Conservation (phyloP, 257 asterid species). For the Solanum paucissectum region DNA sequence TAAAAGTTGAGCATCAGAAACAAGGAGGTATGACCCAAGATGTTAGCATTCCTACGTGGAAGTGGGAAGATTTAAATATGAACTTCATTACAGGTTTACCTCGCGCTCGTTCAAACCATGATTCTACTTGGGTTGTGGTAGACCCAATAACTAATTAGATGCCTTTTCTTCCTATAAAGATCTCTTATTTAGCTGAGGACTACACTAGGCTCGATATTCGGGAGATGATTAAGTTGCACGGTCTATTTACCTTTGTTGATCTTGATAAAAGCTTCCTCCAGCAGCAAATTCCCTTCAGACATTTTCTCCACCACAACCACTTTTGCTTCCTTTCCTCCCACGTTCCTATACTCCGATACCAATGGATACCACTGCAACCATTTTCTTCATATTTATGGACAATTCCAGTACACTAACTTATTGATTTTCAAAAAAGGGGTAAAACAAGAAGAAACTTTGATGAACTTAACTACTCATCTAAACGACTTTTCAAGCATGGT, state of each 20-base stretch:
- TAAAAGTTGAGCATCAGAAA: no score
- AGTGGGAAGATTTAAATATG: no score
- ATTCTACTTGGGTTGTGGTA: no score
- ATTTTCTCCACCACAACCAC: constrained; percentile 4
- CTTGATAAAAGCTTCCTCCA: constrained; percentile 28
- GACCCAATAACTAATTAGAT: no score
- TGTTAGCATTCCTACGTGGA: no score
- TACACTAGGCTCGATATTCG: no score
- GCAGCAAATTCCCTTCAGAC: constrained; percentile 5
- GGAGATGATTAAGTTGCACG: no score
- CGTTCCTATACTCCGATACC: neutral
- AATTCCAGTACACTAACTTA: neutral
- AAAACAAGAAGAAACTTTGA: neutral
- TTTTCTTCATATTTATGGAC: neutral
- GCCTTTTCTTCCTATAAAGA: no score
- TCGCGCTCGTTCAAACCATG: no score
- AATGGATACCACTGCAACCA: constrained; percentile 21
- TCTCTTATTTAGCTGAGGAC: no score
- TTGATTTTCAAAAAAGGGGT: neutral
- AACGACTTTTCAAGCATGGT: neutral
- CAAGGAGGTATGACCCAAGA: no score
- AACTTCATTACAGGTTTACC: no score
- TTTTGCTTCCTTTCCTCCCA: constrained; percentile 14
- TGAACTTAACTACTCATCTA: neutral
- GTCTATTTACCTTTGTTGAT: constrained; percentile 16